Conservation (phyloP, 192 early-diverging fungal genomes). For the Kickxella alabastrina region DNA sequence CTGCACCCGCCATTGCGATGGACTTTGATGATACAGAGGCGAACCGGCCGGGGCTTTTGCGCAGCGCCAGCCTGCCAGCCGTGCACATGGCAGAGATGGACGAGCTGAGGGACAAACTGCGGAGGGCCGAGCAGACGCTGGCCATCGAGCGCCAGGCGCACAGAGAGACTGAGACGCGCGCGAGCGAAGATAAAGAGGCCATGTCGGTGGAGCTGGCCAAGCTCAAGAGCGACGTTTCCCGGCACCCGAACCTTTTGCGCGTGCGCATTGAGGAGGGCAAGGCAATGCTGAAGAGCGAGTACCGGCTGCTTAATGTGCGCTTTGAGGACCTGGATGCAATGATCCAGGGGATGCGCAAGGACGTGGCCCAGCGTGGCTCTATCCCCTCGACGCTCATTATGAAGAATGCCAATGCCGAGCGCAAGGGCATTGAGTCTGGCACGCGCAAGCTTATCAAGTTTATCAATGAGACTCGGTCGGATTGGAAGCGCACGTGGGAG, state of each 20-base stretch:
- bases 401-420: constrained; percentile 54
- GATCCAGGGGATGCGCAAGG: constrained; percentile 69
- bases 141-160: constrained; percentile 28
- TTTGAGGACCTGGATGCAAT: constrained; percentile 66
- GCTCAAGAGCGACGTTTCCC: constrained; percentile 37
- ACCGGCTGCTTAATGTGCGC: constrained; percentile 49
- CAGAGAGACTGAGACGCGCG: constrained; percentile 4
- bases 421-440: constrained; percentile 50
- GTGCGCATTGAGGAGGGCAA: constrained; percentile 60
- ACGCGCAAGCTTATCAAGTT: constrained; percentile 54
- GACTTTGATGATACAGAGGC: no score
- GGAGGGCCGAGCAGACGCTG: constrained; percentile 18
- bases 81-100: not conserved
- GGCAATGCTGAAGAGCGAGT: constrained; percentile 38
- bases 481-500: constrained; percentile 83
- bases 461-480: constrained; percentile 61
- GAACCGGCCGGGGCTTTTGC: constrained; percentile 30
- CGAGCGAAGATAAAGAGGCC: constrained; percentile 1
- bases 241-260: constrained; percentile 36
- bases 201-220: constrained; percentile 32
- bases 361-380: constrained; percentile 65
- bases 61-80: constrained; percentile 30
- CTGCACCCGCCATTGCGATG: not conserved
- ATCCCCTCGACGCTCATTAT: constrained; percentile 57
- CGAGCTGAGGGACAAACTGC: constrained; percentile 10